Conservation (phyloP, 805 yeast species). For the Peterozyma xylosa region DNA sequence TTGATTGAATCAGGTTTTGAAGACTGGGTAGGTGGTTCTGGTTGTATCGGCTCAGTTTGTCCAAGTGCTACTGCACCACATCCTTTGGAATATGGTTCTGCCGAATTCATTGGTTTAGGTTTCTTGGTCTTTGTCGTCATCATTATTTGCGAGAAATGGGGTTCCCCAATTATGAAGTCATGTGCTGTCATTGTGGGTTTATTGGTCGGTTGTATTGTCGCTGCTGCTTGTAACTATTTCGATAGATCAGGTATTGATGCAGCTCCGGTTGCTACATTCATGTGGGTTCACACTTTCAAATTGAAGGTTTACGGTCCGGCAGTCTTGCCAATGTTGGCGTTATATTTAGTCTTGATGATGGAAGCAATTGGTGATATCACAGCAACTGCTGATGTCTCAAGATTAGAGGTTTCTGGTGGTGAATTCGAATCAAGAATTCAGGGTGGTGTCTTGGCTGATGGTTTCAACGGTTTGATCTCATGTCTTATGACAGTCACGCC, state of each 20-base stretch:
- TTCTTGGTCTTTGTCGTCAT: slow-evolving; percentile 73
- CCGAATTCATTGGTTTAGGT: slow-evolving; percentile 81
- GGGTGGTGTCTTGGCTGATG: slow-evolving; percentile 91
- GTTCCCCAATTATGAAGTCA: slow-evolving; percentile 90
- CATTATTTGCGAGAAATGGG: slow-evolving; percentile 75
- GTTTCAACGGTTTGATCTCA: slow-evolving; percentile 69
- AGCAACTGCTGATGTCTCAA: slow-evolving; percentile 87
- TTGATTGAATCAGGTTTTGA: slow-evolving; percentile 67
- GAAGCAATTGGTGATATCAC: slow-evolving; percentile 94
- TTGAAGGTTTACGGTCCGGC: slow-evolving; percentile 75
- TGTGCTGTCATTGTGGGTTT: slow-evolving; percentile 88
- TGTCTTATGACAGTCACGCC: slow-evolving; percentile 84
- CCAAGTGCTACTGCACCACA: slow-evolving; percentile 46
- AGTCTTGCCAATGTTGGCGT: slow-evolving; percentile 79
- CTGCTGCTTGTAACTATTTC: slow-evolving; percentile 86
- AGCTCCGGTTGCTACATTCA: slow-evolving; percentile 79
- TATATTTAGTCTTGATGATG: slow-evolving; percentile 77
- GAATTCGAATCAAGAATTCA: slow-evolving; percentile 79
- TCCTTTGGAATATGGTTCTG: slow-evolving; percentile 67
- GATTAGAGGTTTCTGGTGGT: slow-evolving; percentile 78
- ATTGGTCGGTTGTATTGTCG: slow-evolving; percentile 84
- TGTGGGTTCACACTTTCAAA: slow-evolving; percentile 84
- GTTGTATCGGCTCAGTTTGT: slow-evolving; percentile 38
- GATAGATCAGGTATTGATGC: slow-evolving; percentile 43
- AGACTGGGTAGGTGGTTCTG: slow-evolving; percentile 87